Evolutionary conservation across 192 early-diverging fungal species (phyloP).

Genomic region (Kappamyces sp.): DNA sequence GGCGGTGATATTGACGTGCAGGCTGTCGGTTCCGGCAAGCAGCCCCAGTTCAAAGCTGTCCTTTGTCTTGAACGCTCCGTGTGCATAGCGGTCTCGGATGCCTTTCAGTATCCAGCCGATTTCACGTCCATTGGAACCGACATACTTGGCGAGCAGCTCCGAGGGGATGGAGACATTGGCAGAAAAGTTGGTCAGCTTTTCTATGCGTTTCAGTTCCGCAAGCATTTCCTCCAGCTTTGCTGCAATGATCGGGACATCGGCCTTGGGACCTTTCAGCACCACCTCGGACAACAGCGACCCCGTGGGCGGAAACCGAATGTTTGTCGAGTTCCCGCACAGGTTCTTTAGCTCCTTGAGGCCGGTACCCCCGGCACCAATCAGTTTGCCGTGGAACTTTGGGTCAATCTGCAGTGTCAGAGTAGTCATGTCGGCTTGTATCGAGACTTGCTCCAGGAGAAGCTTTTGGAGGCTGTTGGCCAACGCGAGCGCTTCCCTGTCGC

Average conservation of each 20-base stretch:
- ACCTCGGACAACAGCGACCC: conserved; percentile 30
- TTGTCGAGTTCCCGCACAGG: conserved; percentile 55
- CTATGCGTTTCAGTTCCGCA: conserved; percentile 64
- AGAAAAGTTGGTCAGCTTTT: conserved; percentile 41
- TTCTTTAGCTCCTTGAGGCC: conserved; percentile 68
- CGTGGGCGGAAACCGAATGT: conserved; percentile 63
- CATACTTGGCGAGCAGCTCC: conserved; percentile 29
- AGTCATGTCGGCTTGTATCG: conserved; percentile 58
- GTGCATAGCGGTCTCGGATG: conserved; percentile 32
- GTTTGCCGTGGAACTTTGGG: conserved; percentile 64
- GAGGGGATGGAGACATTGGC: conserved; percentile 43
- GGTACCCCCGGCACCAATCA: conserved; percentile 72
- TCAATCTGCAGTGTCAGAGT: conserved; percentile 59
- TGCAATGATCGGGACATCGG: conserved; percentile 68
- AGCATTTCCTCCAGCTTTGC: conserved; percentile 61
- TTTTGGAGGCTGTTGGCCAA: conserved; percentile 47
- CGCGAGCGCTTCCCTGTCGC: conserved; percentile 26
- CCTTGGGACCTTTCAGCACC: conserved; percentile 62
- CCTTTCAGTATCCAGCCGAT: conserved; percentile 36
- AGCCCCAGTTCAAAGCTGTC: conserved; percentile 26
- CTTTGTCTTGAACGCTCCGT: conserved; percentile 13
- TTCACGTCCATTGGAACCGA: conserved; percentile 19
- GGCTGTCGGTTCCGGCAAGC: not conserved
- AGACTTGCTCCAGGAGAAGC: conserved; percentile 63
- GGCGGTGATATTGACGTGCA: conserved; percentile 20